Conservation (phyloP, 2,329 filamentous ascomycete genomes). For the Sclerotinia nivalis region DNA sequence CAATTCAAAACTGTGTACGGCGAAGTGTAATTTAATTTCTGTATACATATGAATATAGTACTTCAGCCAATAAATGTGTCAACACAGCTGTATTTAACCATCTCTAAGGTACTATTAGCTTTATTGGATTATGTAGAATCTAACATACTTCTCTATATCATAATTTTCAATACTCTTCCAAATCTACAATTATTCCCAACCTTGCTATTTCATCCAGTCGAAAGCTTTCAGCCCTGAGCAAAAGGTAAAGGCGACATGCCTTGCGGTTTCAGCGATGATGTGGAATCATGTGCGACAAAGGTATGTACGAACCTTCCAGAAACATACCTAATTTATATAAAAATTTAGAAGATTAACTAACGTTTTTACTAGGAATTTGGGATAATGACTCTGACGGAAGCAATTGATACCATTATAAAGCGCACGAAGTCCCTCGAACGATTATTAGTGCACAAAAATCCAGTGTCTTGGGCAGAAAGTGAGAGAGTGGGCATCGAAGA, state of each 20-base stretch:
- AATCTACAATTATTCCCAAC: background rate
- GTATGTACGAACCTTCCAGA: background rate
- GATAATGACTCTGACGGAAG: background rate
- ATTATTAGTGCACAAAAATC: constrained; percentile 1
- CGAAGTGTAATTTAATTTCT: background rate
- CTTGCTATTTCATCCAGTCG: rapidly evolving
- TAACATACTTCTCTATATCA: background rate
- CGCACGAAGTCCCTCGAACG: background rate
- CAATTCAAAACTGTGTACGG: background rate
- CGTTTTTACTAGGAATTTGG: background rate
- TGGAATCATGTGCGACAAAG: background rate
- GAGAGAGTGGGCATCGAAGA: background rate
- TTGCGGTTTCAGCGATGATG: background rate
- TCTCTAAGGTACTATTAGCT: too few relatives aligned
- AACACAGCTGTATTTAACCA: background rate
- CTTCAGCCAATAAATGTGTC: background rate
- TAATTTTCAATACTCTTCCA: background rate
- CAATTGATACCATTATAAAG: background rate
- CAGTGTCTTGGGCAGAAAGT: background rate
- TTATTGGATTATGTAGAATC: background rate
- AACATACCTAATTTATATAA: background rate
- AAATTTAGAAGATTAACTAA: background rate
- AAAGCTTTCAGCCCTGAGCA: background rate
- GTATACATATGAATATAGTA: background rate
- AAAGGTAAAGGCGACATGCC: background rate